Evolutionary conservation across 805 yeast species (phyloP), one percentile per base, ranked within the genome.

Genomic region (Brettanomyces sp.): DNA sequence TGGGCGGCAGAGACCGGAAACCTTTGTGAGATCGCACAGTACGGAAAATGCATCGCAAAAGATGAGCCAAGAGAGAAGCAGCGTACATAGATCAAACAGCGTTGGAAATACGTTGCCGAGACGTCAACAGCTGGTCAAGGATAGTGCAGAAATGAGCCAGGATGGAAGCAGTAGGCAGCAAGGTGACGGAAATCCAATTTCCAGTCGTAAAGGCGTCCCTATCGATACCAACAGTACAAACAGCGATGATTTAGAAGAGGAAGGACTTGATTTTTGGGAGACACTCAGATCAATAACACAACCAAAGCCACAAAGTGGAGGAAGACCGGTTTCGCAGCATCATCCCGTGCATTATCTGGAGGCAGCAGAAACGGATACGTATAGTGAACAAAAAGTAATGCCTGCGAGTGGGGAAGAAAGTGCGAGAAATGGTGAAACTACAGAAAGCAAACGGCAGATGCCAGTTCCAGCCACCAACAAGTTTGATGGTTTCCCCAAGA

Each of bases 251-350:
- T 61, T 71, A 4, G 86, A 79, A 37, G 87, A 79, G 47, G 87
- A 79, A 48, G 87, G 77, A 22, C 53, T 76, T 33, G 88, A 81
- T 57, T 82, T 81, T 56, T 82, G 86, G 84, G 89, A 82, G 50
- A 76, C 79, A 3, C 70, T 82, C 74, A 68, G 82, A 42, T 70
- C 79, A 14, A 56, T 81, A 22, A 76, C 81, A 1, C 74, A 73
- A 39, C 60, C 66, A 5, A 66, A 60, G 33, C 52, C 54, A 51
- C 42, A 59, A 36, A 41, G 53, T 6, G 50, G 39, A 14, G 47
- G 45, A 14, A 57, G 55, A 42, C 80, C 80, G 0, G 79, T 73
- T 2, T 73, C 79, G 1, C 76, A 71, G 46, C 80, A 76, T 49
- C 80, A 75, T 52, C 80, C 80, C 0, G 57, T 73, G 40, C 79